These are phyloP conservation scores for Puccinellia tenuiflora DNA, from an alignment of 176 grass and related monocot species.

Conservation along the genomic window DNA sequence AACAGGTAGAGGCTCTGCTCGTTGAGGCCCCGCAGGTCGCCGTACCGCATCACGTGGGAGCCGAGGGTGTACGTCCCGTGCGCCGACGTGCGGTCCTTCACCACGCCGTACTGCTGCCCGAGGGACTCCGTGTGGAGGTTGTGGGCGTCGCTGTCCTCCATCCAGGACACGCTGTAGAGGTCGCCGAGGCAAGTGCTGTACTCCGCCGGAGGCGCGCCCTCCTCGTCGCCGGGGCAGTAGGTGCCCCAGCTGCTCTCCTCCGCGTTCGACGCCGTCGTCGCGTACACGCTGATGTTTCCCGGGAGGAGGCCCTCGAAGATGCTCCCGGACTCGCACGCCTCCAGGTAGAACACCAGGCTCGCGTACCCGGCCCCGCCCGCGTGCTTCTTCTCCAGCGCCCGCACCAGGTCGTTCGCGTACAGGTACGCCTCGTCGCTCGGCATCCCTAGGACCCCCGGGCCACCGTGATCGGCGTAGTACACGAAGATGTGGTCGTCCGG, in stretches of 20 bases:
- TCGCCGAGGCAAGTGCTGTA: conserved; percentile 84
- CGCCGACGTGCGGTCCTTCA: conserved; percentile 55
- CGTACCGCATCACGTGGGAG: conserved; percentile 87
- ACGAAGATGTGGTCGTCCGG: conserved; percentile 19
- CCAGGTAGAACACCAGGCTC: conserved; percentile 79
- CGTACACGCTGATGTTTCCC: conserved; percentile 53
- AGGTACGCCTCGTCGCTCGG: conserved; percentile 63
- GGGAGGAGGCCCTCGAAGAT: conserved; percentile 79
- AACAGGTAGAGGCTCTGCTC: conserved; percentile 40
- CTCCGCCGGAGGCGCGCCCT: conserved; percentile 34
- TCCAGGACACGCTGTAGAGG: conserved; percentile 87
- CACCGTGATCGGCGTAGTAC: background rate
- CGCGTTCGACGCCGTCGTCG: conserved; percentile 83
- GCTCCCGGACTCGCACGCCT: conserved; percentile 92
- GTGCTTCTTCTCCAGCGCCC: conserved; percentile 53
- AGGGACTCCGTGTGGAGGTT: conserved; percentile 57
- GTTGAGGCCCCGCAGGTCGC: conserved; percentile 31
- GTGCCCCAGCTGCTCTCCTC: conserved; percentile 90
- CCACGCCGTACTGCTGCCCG: conserved; percentile 57
- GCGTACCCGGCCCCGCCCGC: conserved; percentile 40
- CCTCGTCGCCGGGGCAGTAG: conserved; percentile 72
- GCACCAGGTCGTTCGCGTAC: conserved; percentile 65
- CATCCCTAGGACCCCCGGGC: conserved; percentile 41
- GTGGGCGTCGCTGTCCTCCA: conserved; percentile 7
- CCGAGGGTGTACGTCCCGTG: conserved; percentile 35